Base-by-base conservation (phyloP, 768 basidiomycete species). In the Royoungia palumana region DNA sequence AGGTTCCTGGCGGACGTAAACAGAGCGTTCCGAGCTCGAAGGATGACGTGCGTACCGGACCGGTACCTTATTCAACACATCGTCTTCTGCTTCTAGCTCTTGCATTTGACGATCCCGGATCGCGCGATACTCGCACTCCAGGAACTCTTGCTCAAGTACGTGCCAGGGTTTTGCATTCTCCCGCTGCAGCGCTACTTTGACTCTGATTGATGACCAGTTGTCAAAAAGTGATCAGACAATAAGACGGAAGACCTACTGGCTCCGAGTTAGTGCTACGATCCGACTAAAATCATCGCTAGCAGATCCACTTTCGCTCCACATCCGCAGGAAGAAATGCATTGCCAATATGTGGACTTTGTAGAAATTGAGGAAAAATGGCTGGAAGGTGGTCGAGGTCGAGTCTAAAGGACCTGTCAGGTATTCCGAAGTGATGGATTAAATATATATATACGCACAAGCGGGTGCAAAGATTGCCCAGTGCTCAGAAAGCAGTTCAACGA, bases 231-330 rank as follows among this genome's bases (percentile, higher is more conserved):
- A 30, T 12, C 12, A 35, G 22, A 21, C 20, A 19, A 27, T 6
- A 28, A 17, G 9, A 37, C 35, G 39, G 43, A 41, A 36, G 35
- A 82, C 87, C 53, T 66, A 91, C 89, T 94, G 93, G 76, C 89
- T 91, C 44, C 82, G 81, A 30, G 86, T 84, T 17, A 94, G 72
- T 6, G 83, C 85, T 28, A 80, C 78, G 10, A 95, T 82, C 10
- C 94, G 83, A 30, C 77, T 74, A 55, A 93, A 91, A 67, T 95
- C 93, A 17, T 75, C 82, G 12, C 66, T 60, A 4, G 85, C 82
- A 1, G 93, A 87, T 12, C 85, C 84, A 59, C 87, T 89, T 64
- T 95, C 93, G 57, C 77, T 80, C 91, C 90, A 95, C 82, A 95
- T 92, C 28, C 89, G 80, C n/a, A 91, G 70, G 69, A 94, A 94